Conservation (phyloP, 2,329 filamentous ascomycete species). For the Mariannaea elegans region DNA sequence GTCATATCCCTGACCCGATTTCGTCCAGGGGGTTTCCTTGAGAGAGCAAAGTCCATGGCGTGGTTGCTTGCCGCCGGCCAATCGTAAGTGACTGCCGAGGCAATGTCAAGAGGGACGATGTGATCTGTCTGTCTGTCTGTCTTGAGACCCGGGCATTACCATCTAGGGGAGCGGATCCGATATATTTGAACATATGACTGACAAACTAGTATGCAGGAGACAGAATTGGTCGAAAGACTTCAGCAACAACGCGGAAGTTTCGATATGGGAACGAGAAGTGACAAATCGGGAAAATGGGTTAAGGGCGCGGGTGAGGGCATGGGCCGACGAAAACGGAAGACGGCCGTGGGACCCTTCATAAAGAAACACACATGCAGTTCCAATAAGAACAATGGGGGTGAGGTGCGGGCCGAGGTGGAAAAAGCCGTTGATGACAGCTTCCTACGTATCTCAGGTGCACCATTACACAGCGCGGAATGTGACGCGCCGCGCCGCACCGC, state of each 20-base stretch:
- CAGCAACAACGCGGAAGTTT: not conserved
- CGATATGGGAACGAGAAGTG: not conserved
- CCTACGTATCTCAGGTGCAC: constrained; percentile 1
- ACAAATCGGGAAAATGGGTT: constrained; percentile 8
- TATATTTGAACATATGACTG: constrained; percentile 1
- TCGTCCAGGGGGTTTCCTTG: constrained; percentile 15
- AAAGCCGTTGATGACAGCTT: constrained; percentile 30
- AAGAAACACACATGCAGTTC: not conserved
- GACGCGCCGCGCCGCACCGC: not conserved
- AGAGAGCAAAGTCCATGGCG: constrained; percentile 26
- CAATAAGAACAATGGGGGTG: not conserved
- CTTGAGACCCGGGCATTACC: not conserved
- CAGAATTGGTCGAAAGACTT: not conserved
- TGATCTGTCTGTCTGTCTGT: constrained; percentile 11
- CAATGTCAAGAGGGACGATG: constrained; percentile 8
- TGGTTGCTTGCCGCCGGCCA: constrained; percentile 24
- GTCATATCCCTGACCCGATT: constrained; percentile 29
- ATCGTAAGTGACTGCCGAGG: constrained; percentile 27
- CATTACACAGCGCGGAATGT: constrained; percentile 20
- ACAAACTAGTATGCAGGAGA: not conserved
- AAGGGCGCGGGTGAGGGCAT: constrained; percentile 6
- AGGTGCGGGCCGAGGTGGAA: constrained; percentile 13
- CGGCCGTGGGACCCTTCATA: constrained; percentile 3
- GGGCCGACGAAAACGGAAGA: constrained; percentile 19
- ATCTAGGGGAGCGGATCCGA: constrained; percentile 18